phyloP scores from a whole-genome alignment of 495 filamentous ascomycete species.

The Penicillium desertorum region DNA sequence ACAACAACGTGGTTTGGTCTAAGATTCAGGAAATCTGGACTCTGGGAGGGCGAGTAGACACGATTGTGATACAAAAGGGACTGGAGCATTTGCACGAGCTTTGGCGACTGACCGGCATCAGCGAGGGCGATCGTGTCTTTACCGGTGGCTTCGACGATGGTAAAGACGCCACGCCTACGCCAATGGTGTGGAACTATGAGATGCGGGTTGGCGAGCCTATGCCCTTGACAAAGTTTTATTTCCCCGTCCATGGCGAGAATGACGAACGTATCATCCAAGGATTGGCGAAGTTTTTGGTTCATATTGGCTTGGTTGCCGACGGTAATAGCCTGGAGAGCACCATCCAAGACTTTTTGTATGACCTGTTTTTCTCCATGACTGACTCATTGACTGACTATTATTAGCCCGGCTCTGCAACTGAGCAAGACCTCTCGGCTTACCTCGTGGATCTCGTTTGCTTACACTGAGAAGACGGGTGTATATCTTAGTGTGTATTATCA shows the following conservation, averaged over 20 bases:
- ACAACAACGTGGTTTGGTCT: conserved; percentile 12
- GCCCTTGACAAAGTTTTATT: conserved; percentile 19
- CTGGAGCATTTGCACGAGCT: conserved; percentile 11
- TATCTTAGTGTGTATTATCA: conserved; percentile 27
- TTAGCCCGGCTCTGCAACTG: no score
- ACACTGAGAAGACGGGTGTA: conserved; percentile 19
- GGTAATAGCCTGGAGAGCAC: no score
- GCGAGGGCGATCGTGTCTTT: conserved; percentile 6
- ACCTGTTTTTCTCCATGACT: no score
- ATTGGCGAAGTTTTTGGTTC: conserved; percentile 10
- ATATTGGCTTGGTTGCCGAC: no score
- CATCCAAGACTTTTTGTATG: no score
- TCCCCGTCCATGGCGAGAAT: conserved; percentile 18
- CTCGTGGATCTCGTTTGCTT: conserved; percentile 24
- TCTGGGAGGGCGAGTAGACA: conserved; percentile 13
- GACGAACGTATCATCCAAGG: conserved; percentile 2
- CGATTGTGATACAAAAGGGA: background rate
- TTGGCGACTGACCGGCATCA: conserved; percentile 11
- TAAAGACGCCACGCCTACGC: conserved; percentile 3
- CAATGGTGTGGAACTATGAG: conserved; percentile 23
- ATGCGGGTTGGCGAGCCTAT: background rate
- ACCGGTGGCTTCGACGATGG: conserved; percentile 14
- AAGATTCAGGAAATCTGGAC: conserved; percentile 23
- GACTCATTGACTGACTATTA: no score
- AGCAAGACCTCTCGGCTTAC: conserved; percentile 8